phyloP scores from a whole-genome alignment of 768 basidiomycete species.

The Pleurotus tuoliensis region DNA sequence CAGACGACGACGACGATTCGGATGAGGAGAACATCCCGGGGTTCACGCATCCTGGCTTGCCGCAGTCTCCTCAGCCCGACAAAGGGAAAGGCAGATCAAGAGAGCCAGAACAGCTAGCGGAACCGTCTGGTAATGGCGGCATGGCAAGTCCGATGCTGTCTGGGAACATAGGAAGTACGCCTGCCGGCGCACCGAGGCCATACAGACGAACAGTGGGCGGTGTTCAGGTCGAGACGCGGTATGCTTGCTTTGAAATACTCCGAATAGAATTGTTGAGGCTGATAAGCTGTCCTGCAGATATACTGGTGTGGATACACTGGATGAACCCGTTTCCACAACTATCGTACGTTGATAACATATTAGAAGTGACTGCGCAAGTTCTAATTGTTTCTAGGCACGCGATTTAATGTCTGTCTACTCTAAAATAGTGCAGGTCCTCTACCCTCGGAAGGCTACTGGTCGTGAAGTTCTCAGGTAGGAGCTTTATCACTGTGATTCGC shows the following conservation, averaged over 20 bases:
- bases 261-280: not conserved
- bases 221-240: slow-evolving; percentile 86
- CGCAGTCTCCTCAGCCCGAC: slow-evolving; percentile 39
- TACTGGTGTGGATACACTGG: slow-evolving; percentile 83
- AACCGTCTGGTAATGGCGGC: slow-evolving; percentile 33
- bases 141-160: slow-evolving; percentile 42
- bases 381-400: slow-evolving; percentile 53
- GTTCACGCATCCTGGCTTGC: slow-evolving; percentile 62
- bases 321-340: slow-evolving; percentile 86
- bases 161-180: slow-evolving; percentile 67
- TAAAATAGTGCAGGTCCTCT: slow-evolving; percentile 91
- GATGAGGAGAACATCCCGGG: slow-evolving; percentile 81
- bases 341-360: slow-evolving; percentile 53
- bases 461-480: slow-evolving; percentile 77
- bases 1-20: slow-evolving; percentile 78
- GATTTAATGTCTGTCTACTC: slow-evolving; percentile 88
- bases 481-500: not conserved
- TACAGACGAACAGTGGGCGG: slow-evolving; percentile 76
- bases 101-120: slow-evolving; percentile 48
- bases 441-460: slow-evolving; percentile 69
- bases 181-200: slow-evolving; percentile 34
- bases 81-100: slow-evolving; percentile 73
- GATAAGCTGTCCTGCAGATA: slow-evolving; percentile 42
- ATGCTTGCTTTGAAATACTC: slow-evolving; percentile 16
- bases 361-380: not conserved